Conservation (phyloP, 129 eudicot genomes). For the Chrysanthemum makinoi region DNA sequence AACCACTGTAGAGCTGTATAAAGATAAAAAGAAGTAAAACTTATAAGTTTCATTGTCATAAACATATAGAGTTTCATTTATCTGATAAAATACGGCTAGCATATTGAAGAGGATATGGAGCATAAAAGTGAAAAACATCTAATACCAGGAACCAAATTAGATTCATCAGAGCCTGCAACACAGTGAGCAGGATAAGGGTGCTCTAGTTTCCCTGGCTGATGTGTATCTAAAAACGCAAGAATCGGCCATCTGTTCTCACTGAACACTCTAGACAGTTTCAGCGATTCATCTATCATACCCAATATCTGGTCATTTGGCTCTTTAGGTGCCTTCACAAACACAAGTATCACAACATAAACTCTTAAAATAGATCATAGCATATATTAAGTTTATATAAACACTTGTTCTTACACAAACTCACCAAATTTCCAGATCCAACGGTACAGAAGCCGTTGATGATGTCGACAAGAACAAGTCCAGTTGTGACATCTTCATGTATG, state of each 20-base stretch:
- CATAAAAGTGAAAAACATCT: background rate
- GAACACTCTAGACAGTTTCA: conserved; percentile 42
- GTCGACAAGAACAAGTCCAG: conserved; percentile 74
- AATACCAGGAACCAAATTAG: conserved; percentile 68
- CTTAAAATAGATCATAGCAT: background rate
- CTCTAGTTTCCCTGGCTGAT: conserved; percentile 65
- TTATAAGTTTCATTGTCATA: background rate
- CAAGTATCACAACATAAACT: background rate
- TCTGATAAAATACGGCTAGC: background rate
- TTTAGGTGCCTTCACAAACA: conserved; percentile 58
- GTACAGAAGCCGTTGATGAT: conserved; percentile 88
- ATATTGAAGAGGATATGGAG: background rate
- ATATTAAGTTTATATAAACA: background rate
- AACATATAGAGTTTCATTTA: background rate
- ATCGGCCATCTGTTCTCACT: conserved; percentile 72
- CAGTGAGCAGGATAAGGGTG: conserved; percentile 84
- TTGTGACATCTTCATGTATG: conserved; percentile 37
- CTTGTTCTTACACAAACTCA: background rate
- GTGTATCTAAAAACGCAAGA: conserved; percentile 69
- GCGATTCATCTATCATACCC: conserved; percentile 55
- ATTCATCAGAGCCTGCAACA: conserved; percentile 62
- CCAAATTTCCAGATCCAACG: conserved; percentile 72
- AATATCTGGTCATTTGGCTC: conserved; percentile 49
- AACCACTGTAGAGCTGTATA: conserved; percentile 70
- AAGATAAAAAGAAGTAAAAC: background rate